A percentile compares a stretch with the other conserved stretches of the same genome.
phyloP scores from a whole-genome alignment of 1,284 basidiomycete species.

The Grifola frondosa region DNA sequence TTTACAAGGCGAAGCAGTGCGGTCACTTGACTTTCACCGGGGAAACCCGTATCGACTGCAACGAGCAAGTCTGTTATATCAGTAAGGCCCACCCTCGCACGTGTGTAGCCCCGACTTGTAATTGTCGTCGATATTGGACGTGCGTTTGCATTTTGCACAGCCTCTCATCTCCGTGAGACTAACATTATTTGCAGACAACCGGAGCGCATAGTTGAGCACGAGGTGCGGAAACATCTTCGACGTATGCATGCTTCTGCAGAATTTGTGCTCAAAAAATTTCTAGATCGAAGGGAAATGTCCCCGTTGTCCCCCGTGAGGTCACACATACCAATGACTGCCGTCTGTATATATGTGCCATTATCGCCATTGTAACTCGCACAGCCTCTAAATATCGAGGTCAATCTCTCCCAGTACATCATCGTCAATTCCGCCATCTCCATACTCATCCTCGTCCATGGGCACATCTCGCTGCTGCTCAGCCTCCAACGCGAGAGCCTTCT shows the following conservation, averaged over 20 bases:
- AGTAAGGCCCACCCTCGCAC: slow-evolving; percentile 49
- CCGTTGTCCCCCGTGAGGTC: slow-evolving; percentile 7
- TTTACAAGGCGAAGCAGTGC: slow-evolving; percentile 50
- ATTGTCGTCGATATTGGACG: slow-evolving; percentile 60
- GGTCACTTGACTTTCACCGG: slow-evolving; percentile 54
- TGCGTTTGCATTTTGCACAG: slow-evolving; percentile 31
- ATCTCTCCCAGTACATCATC: slow-evolving; percentile 65
- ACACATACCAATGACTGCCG: slow-evolving; percentile 6
- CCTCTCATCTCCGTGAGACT: slow-evolving; percentile 1
- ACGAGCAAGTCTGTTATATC: slow-evolving; percentile 40
- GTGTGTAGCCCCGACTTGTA: slow-evolving; percentile 45
- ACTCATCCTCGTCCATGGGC: slow-evolving; percentile 43
- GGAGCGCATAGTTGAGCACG: slow-evolving; percentile 29
- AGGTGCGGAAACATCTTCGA: too few relatives aligned
- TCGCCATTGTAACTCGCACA: slow-evolving; percentile 14
- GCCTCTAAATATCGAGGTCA: slow-evolving; percentile 43
- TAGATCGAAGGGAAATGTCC: too few relatives aligned
- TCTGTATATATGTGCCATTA: slow-evolving; percentile 11
- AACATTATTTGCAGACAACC: slow-evolving; percentile 26
- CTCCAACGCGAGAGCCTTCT: slow-evolving; percentile 56
- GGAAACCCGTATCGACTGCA: slow-evolving; percentile 57
- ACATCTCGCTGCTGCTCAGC: slow-evolving; percentile 38
- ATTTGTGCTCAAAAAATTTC: too few relatives aligned
- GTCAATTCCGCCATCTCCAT: slow-evolving; percentile 71
- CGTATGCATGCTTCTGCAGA: too few relatives aligned